These are phyloP conservation scores for Chaetoceros tenuissimus DNA, from an alignment of 108 stramenopile species.

Conservation along the genomic window DNA sequence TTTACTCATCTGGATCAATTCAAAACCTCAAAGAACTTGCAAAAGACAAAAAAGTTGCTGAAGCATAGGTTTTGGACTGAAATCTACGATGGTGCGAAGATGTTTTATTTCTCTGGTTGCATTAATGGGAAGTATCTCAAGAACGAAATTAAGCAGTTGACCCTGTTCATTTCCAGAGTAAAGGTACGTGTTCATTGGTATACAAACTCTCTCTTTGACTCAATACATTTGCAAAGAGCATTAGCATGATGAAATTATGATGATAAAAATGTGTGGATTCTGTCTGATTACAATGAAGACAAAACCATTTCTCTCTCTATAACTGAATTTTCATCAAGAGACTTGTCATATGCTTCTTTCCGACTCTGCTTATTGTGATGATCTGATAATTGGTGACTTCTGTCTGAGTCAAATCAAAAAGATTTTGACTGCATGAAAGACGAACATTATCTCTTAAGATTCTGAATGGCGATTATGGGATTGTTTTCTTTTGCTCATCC, in stretches of 20 bases:
- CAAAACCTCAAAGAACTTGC: constrained; percentile 80
- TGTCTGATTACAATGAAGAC: background rate
- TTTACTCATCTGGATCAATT: constrained; percentile 97
- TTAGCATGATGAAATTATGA: background rate
- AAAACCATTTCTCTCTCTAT: background rate
- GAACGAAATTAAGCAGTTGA: constrained; percentile 88
- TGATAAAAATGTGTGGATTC: no score
- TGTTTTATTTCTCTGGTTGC: constrained; percentile 93
- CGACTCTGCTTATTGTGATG: constrained; percentile 3
- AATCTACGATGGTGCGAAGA: constrained; percentile 97
- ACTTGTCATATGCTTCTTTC: no score
- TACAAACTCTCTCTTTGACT: background rate
- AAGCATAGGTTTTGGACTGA: constrained; percentile 99
- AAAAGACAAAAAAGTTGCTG: constrained; percentile 86
- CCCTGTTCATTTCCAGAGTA: constrained; percentile 75
- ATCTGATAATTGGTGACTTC: constrained; percentile 33
- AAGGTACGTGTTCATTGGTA: constrained; percentile 44
- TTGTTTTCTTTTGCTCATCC: background rate
- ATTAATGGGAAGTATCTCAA: constrained; percentile 94
- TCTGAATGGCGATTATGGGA: background rate
- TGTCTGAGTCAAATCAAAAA: constrained; percentile 19
- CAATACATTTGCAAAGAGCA: no score
- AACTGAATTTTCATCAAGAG: no score
- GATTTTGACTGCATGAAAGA: no score
- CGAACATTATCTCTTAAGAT: background rate